These are phyloP conservation scores for Pseudotulostoma volvatum DNA, from an alignment of 495 filamentous ascomycete genomes.

Conservation along the genomic window DNA sequence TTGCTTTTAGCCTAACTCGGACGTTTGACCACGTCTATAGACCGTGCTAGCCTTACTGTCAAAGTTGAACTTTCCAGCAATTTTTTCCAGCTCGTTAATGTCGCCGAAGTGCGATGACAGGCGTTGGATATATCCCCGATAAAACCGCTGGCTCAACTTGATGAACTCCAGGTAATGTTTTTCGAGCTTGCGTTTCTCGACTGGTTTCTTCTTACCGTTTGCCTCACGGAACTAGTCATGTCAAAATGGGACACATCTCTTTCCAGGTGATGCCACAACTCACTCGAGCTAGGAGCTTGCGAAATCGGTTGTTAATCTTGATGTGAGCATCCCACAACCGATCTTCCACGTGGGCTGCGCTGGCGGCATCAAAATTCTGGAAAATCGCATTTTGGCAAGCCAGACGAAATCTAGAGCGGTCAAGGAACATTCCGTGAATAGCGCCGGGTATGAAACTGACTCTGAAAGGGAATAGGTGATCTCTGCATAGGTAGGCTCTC, in stretches of 20 bases:
- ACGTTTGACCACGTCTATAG: conserved; percentile 1
- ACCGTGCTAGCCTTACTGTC: conserved; percentile 25
- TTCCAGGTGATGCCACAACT: conserved; percentile 15
- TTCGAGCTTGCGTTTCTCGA: conserved; percentile 62
- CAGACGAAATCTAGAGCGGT: conserved; percentile 42
- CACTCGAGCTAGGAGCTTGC: conserved; percentile 41
- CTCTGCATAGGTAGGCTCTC: conserved; percentile 38
- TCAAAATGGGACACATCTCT: conserved; percentile 4
- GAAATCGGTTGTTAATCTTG: conserved; percentile 59
- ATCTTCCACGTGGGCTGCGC: conserved; percentile 43
- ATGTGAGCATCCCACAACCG: conserved; percentile 67
- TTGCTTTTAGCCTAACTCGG: conserved; percentile 7
- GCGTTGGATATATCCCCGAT: conserved; percentile 66
- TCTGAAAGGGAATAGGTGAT: conserved; percentile 40
- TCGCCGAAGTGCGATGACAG: conserved; percentile 55
- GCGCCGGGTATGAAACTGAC: conserved; percentile 25
- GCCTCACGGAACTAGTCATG: conserved; percentile 39
- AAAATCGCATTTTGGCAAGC: conserved; percentile 57
- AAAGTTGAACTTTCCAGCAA: conserved; percentile 51
- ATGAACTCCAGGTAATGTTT: conserved; percentile 70
- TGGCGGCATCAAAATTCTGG: conserved; percentile 53
- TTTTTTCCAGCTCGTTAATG: conserved; percentile 53
- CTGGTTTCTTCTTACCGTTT: conserved; percentile 43
- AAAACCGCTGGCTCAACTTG: conserved; percentile 74
- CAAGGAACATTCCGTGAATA: conserved; percentile 6